Evolutionary conservation across 1,284 basidiomycete genomes (phyloP).

Genomic region (Testicularia cyperi): DNA sequence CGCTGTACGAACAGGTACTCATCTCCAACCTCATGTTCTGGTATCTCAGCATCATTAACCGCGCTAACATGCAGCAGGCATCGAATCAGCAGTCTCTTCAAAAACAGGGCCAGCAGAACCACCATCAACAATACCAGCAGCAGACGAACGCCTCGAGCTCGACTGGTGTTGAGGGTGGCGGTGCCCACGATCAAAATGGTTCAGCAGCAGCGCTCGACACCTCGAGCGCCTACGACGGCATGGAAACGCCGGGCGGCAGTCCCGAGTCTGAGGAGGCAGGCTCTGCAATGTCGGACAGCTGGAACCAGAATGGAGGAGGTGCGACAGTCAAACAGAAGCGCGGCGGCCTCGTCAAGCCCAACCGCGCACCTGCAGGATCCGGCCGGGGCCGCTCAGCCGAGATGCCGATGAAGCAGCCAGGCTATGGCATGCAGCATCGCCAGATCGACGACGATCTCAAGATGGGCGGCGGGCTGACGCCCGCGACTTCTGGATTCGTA

Average conservation of each 20-base stretch:
- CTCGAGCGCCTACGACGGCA: conserved; percentile 23
- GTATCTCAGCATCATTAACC: conserved; percentile 98
- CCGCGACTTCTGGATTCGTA: conserved; percentile 24
- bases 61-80: conserved; percentile 62
- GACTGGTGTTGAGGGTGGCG: not conserved
- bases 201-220: conserved; percentile 9
- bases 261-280: conserved; percentile 19
- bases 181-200: conserved; percentile 3
- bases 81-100: no score
- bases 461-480: conserved; percentile 3
- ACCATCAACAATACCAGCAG: no score
- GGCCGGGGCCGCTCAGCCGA: conserved; percentile 69
- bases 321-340: conserved; percentile 22
- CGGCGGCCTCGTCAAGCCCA: conserved; percentile 39
- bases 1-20: conserved; percentile 95
- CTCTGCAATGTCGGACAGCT: conserved; percentile 7
- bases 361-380: conserved; percentile 47
- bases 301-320: conserved; percentile 8
- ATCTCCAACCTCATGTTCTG: conserved; percentile 99
- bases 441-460: conserved; percentile 78
- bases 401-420: conserved; percentile 79
- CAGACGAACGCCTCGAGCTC: not conserved
- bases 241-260: conserved; percentile 14
- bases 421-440: conserved; percentile 88
- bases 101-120: conserved; percentile 51